phyloP scores from a whole-genome alignment of 2,329 filamentous ascomycete species.

The Samsoniella hepiali region DNA sequence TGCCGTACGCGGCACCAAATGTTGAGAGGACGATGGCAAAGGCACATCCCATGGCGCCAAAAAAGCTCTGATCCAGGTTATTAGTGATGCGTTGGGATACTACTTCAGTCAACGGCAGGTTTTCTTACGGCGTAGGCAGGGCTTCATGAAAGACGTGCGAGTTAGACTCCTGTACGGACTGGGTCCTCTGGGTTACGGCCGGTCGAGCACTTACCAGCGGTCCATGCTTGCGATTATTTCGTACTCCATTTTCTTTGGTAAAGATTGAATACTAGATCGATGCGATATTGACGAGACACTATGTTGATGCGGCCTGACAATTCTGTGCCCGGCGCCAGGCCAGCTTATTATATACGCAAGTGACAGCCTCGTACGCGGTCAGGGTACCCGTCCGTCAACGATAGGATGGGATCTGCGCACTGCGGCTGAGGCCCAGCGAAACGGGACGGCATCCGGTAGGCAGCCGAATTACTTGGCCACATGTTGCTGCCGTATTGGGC shows the following conservation, averaged over 20 bases:
- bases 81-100: background rate
- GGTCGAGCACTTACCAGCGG: constrained; percentile 31
- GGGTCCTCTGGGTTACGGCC: background rate
- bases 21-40: constrained; percentile 51
- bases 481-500: background rate
- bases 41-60: constrained; percentile 40
- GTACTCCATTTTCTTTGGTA: constrained; percentile 28
- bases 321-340: background rate
- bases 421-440: background rate
- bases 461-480: background rate
- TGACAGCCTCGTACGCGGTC: background rate
- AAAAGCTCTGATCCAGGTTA: constrained; percentile 35
- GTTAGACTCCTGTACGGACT: background rate
- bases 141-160: constrained; percentile 25
- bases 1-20: constrained; percentile 45
- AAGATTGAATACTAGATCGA: background rate
- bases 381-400: background rate
- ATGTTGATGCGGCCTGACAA: background rate
- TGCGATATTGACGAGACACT: too few species aligned
- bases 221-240: constrained; percentile 33
- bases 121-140: constrained; percentile 44
- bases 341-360: background rate
- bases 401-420: background rate
- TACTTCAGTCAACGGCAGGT: background rate
- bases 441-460: background rate